Evolutionary conservation across 129 eudicot species (phyloP), one percentile per base, ranked within the genome.

Genomic region (Tagetes erecta): DNA sequence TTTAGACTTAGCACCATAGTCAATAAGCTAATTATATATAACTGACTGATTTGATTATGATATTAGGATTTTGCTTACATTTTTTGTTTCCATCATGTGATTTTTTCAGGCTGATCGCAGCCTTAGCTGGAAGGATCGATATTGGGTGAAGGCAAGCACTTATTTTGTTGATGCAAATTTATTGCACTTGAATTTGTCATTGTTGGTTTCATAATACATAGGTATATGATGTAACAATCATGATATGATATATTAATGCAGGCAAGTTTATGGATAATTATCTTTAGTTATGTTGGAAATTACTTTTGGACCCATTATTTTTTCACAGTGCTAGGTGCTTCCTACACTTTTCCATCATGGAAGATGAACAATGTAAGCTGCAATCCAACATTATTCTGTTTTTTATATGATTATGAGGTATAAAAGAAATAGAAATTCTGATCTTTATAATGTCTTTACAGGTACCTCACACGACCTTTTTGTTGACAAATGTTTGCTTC

Each of bases 301-400:
- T 90, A 93, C 85, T 90, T 93, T 83, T 93, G 98, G 97, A 93
- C 98, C 49, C 98, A 93, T 80, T 93, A 93, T 75, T 93, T 93
- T 70, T 93, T 93, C 91, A 93, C 88, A 46, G 97, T 93, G 11
- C 82, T 93, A 59, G 98, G 98, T 38, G 98, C 98, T 63, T 88
- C 98, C 2, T 93, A 93, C 82, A 90, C 98, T 46, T 93, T 93
- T 67, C 98, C 98, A 8, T 93, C 98, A 37, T 90, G 98, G 98
- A 93, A 81, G 83, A 93, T 93, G 97, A 93, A 93, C 72, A 81
- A 90, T 59, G 97, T 93, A 83, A 83, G 91, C 75, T 67, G 10
- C 13, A 45, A 20, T 39, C 36, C 41, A 39, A 9, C 37, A 39
- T 62, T 38, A 0, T 27, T 34, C 68, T 70, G 39, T 55, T 45